A percentile compares a stretch with the other conserved stretches of the same genome.
These are phyloP conservation scores for Chlorella variabilis DNA, from an alignment of 163 green algal species.

Conservation along the genomic window DNA sequence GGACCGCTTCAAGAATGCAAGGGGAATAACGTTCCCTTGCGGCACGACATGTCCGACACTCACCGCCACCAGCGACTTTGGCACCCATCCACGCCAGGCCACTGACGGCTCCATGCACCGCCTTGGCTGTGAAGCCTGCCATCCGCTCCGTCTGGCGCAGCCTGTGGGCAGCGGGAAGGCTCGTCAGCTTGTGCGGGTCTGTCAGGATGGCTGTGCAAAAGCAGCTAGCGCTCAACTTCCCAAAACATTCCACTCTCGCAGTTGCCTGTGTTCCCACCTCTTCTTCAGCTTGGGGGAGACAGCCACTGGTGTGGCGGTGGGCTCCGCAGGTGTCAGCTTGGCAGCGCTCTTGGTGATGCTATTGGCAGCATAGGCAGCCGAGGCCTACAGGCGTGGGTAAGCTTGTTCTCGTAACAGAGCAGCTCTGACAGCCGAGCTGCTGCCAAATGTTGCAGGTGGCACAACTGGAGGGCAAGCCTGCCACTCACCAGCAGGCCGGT, in stretches of 20 bases:
- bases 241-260: no score
- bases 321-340: neutral
- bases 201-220: neutral
- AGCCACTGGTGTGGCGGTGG: neutral
- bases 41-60: neutral
- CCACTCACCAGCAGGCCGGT: slow-evolving; percentile 25
- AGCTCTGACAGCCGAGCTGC: neutral
- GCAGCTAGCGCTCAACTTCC: no score
- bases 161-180: neutral
- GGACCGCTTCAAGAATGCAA: no score
- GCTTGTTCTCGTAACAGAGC: neutral
- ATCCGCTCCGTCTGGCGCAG: slow-evolving; percentile 1
- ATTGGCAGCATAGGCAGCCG: slow-evolving; percentile 9
- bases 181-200: neutral
- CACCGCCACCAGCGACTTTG: slow-evolving; percentile 33
- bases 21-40: neutral
- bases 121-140: neutral
- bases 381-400: neutral
- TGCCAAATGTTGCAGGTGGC: no score
- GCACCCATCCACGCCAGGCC: slow-evolving; percentile 27
- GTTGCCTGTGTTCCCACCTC: neutral
- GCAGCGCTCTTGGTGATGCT: slow-evolving; percentile 1
- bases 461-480: no score
- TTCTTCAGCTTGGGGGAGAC: slow-evolving; percentile 10
- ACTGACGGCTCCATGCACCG: slow-evolving; percentile 17